These are phyloP conservation scores for Backusella macrospora DNA, from an alignment of 192 early-diverging fungal genomes.

Conservation along the genomic window DNA sequence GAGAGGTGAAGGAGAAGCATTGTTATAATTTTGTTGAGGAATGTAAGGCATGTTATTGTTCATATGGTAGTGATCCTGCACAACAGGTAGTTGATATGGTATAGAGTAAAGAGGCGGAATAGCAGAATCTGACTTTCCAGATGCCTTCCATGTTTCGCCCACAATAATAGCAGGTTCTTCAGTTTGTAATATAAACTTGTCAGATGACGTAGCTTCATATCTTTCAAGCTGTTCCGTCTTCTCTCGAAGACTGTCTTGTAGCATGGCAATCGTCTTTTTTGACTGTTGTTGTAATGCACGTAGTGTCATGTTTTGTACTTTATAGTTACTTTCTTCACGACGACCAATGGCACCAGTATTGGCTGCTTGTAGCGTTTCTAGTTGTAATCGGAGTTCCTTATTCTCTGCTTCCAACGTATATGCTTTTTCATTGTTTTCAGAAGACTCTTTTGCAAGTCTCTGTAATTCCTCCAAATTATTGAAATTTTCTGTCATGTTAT, in stretches of 20 bases:
- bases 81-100: not conserved
- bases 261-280: constrained; percentile 69
- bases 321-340: constrained; percentile 5
- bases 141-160: constrained; percentile 31
- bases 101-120: not conserved
- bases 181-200: not conserved
- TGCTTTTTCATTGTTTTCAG: constrained; percentile 57
- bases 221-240: constrained; percentile 13
- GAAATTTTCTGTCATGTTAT: constrained; percentile 72
- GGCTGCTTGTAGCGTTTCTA: constrained; percentile 6
- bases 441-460: constrained; percentile 64
- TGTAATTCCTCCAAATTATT: constrained; percentile 76
- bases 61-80: not conserved
- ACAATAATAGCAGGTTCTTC: constrained; percentile 24
- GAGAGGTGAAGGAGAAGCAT: not conserved
- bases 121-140: not conserved
- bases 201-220: not conserved
- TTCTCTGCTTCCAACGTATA: constrained; percentile 62
- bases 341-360: not conserved
- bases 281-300: constrained; percentile 63
- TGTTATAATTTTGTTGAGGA: not conserved
- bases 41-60: not conserved
- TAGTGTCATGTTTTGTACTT: constrained; percentile 41
- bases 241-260: constrained; percentile 73
- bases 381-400: constrained; percentile 54